phyloP scores from a whole-genome alignment of 495 filamentous ascomycete genomes.

The Clohesyomyces aquaticus region DNA sequence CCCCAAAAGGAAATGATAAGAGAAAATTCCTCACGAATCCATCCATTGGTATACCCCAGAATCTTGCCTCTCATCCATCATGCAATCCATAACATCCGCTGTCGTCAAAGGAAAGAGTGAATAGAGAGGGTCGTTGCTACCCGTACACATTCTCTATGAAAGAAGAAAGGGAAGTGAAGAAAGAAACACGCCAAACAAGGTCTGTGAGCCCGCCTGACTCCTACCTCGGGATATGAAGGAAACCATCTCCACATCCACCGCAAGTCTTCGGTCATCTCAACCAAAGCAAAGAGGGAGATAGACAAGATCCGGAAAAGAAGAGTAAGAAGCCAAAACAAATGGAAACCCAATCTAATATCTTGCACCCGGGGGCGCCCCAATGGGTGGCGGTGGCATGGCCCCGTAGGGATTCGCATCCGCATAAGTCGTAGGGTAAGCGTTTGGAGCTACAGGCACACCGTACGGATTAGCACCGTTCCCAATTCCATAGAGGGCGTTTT shows the following conservation, averaged over 20 bases:
- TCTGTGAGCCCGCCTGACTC: background rate
- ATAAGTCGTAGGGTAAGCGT: conserved; percentile 38
- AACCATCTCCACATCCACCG: background rate
- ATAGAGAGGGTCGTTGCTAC: background rate
- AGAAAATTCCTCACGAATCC: too few species aligned
- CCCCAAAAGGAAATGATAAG: too few species aligned
- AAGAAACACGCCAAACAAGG: background rate
- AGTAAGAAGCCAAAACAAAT: background rate
- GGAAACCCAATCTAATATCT: conserved; percentile 37
- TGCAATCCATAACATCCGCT: background rate
- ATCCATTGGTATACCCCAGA: background rate
- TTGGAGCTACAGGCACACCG: conserved; percentile 38
- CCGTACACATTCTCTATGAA: background rate
- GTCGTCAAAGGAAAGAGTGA: background rate
- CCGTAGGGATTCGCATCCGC: conserved; percentile 44
- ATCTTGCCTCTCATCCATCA: background rate
- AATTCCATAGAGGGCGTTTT: conserved; percentile 29
- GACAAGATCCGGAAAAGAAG: conserved; percentile 15
- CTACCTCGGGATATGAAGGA: conserved; percentile 1
- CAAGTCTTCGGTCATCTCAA: background rate
- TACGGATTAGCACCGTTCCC: conserved; percentile 38
- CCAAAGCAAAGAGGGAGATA: conserved; percentile 1
- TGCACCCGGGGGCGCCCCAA: conserved; percentile 38
- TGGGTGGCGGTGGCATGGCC: conserved; percentile 44
- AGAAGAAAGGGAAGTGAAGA: background rate